These are phyloP conservation scores for Solanum appendiculatum DNA, from an alignment of 257 asterid species.

Conservation along the genomic window DNA sequence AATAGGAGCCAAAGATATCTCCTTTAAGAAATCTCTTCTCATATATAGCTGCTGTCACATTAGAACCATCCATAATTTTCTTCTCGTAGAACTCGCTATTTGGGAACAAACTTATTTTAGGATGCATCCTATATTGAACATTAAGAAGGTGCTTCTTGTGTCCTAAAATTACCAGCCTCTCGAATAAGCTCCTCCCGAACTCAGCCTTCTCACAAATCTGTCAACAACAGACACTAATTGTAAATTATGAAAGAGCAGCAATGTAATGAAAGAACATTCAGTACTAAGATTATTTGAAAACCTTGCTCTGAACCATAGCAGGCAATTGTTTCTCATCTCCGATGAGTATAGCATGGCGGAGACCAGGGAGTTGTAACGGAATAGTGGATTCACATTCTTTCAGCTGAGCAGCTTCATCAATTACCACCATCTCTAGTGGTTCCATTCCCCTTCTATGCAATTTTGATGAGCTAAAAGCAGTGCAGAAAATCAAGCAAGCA, in stretches of 20 bases:
- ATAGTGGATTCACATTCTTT: slow-evolving; percentile 56
- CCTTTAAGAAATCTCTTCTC: slow-evolving; percentile 27
- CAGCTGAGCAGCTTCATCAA: slow-evolving; percentile 62
- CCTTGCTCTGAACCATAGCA: slow-evolving; percentile 56
- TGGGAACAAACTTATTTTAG: slow-evolving; percentile 45
- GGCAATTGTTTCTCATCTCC: slow-evolving; percentile 59
- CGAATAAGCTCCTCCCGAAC: slow-evolving; percentile 52
- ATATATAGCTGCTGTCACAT: slow-evolving; percentile 13
- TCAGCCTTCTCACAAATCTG: background rate
- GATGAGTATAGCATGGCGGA: slow-evolving; percentile 47
- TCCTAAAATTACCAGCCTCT: slow-evolving; percentile 41
- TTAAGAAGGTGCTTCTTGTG: slow-evolving; percentile 37
- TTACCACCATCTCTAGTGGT: slow-evolving; percentile 21
- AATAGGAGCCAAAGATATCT: slow-evolving; percentile 22
- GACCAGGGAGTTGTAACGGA: slow-evolving; percentile 38
- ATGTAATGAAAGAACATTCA: background rate
- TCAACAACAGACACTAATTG: background rate
- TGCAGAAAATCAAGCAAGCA: slow-evolving; percentile 35
- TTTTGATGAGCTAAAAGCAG: slow-evolving; percentile 32
- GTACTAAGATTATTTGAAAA: background rate
- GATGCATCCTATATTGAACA: slow-evolving; percentile 60
- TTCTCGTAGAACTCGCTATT: slow-evolving; percentile 27
- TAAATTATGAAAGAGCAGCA: background rate
- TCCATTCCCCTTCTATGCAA: slow-evolving; percentile 1
- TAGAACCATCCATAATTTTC: slow-evolving; percentile 27